Evolutionary conservation across 2,329 filamentous ascomycete species (phyloP).

Genomic region (Beauveria asiatica): DNA sequence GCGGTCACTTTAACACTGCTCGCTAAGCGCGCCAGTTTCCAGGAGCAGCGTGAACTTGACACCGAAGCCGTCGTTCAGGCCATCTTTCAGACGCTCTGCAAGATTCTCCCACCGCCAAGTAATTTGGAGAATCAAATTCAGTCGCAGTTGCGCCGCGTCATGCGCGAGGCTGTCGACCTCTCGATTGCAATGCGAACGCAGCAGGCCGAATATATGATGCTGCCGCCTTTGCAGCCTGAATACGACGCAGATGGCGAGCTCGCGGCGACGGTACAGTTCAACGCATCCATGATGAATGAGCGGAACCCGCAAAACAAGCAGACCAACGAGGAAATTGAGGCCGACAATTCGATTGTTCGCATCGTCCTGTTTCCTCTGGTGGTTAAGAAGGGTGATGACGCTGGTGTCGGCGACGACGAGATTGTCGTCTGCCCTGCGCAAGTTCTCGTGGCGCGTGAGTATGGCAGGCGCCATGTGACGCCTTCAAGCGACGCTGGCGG

Average conservation of each 20-base stretch:
- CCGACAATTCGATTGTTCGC: conserved; percentile 68
- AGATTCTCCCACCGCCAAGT: conserved; percentile 77
- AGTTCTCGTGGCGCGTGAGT: conserved; percentile 64
- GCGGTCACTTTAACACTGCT: conserved; percentile 89
- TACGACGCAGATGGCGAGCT: conserved; percentile 92
- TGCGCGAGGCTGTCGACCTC: conserved; percentile 80
- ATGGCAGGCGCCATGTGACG: conserved; percentile 30
- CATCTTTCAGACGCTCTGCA: conserved; percentile 71
- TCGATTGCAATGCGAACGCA: conserved; percentile 97
- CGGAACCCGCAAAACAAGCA: conserved; percentile 54
- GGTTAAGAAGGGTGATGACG: conserved; percentile 89
- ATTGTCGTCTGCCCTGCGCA: conserved; percentile 93
- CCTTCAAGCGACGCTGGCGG: conserved; percentile 46
- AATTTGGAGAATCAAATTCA: conserved; percentile 74
- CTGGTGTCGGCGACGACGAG: conserved; percentile 81
- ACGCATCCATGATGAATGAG: conserved; percentile 90
- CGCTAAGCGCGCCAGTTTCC: conserved; percentile 70
- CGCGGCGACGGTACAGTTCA: conserved; percentile 80
- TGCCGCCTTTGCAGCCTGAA: conserved; percentile 87
- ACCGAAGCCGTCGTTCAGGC: conserved; percentile 90
- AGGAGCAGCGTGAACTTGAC: conserved; percentile 74
- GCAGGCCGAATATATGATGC: conserved; percentile 96
- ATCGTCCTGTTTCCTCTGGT: conserved; percentile 94
- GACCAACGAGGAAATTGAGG: conserved; percentile 72
- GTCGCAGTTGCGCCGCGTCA: conserved; percentile 76